These are phyloP conservation scores for Fusarium mangiferae DNA, from an alignment of 2,329 filamentous ascomycete species.

Conservation along the genomic window DNA sequence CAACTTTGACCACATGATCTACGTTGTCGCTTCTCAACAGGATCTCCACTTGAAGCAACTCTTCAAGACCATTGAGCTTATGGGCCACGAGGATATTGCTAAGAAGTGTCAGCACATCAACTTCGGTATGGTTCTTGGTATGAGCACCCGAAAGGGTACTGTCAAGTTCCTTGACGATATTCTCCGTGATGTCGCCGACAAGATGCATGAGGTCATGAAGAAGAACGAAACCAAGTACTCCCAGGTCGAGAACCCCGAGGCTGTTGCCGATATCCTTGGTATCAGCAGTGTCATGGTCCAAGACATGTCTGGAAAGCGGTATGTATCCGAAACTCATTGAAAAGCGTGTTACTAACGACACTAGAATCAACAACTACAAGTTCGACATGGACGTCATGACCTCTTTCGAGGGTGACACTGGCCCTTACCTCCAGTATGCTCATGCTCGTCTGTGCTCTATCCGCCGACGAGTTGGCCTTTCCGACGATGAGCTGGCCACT, in stretches of 20 bases:
- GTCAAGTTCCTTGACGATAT: slow-evolving; percentile 72
- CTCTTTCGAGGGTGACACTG: slow-evolving; percentile 86
- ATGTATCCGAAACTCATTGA: slow-evolving; percentile 39
- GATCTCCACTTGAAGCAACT: slow-evolving; percentile 79
- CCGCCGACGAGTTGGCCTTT: slow-evolving; percentile 64
- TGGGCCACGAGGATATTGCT: slow-evolving; percentile 75
- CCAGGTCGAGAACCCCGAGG: slow-evolving; percentile 85
- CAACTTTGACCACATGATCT: slow-evolving; percentile 82
- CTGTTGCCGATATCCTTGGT: slow-evolving; percentile 86
- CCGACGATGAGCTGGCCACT: slow-evolving; percentile 65
- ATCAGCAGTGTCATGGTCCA: slow-evolving; percentile 98
- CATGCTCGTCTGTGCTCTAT: slow-evolving; percentile 78
- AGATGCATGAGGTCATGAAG: slow-evolving; percentile 98
- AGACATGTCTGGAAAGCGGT: slow-evolving; percentile 96
- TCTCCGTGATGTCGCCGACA: slow-evolving; percentile 78
- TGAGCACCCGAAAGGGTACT: slow-evolving; percentile 77
- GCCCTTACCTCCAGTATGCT: slow-evolving; percentile 86
- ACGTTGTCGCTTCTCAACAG: slow-evolving; percentile 78
- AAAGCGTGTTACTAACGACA: slow-evolving; percentile 6
- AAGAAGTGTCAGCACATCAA: slow-evolving; percentile 78
- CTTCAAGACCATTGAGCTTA: slow-evolving; percentile 79
- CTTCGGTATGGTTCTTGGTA: slow-evolving; percentile 77
- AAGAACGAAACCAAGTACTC: slow-evolving; percentile 91
- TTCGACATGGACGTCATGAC: slow-evolving; percentile 87
- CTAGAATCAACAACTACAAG: slow-evolving; percentile 70